Percentiles rank a stretch among this genome's conserved stretches.
Evolutionary conservation across 768 basidiomycete genomes (phyloP).

Genomic region (Floccularia luteovirens): DNA sequence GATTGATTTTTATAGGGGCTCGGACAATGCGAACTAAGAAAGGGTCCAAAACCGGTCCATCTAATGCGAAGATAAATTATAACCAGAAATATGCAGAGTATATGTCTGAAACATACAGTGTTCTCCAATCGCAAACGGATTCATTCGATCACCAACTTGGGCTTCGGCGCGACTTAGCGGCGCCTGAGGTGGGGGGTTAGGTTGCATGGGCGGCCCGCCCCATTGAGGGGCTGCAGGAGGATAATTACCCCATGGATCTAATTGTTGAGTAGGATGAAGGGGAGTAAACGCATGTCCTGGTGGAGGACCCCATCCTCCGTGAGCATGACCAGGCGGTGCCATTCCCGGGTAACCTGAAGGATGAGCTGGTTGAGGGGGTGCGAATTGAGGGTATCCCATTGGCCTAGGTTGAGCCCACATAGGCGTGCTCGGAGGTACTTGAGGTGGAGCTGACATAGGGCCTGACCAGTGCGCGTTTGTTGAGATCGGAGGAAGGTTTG

Average conservation of each 20-base stretch:
- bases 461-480: slow-evolving; percentile 5
- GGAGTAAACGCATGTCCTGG: neutral
- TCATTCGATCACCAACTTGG: slow-evolving; percentile 16
- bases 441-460: slow-evolving; percentile 10
- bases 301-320: neutral
- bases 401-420: neutral
- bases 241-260: neutral
- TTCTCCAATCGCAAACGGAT: slow-evolving; percentile 21
- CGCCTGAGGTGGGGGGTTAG: neutral
- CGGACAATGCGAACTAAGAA: slow-evolving; percentile 43
- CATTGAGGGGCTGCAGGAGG: slow-evolving; percentile 9
- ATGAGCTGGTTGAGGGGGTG: no score
- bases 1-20: slow-evolving; percentile 47
- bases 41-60: slow-evolving; percentile 66
- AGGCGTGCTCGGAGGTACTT: slow-evolving; percentile 4
- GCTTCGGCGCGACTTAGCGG: slow-evolving; percentile 6
- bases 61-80: slow-evolving; percentile 21
- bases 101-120: slow-evolving; percentile 18
- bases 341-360: no score
- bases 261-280: neutral
- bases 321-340: no score
- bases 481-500: slow-evolving; percentile 6
- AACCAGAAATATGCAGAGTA: slow-evolving; percentile 1
- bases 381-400: no score
- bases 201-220: slow-evolving; percentile 8